Percentiles rank a stretch among this genome's conserved stretches.
Evolutionary conservation across 2,329 filamentous ascomycete genomes (phyloP).

Genomic region (Purpureocillium takamizusanense): DNA sequence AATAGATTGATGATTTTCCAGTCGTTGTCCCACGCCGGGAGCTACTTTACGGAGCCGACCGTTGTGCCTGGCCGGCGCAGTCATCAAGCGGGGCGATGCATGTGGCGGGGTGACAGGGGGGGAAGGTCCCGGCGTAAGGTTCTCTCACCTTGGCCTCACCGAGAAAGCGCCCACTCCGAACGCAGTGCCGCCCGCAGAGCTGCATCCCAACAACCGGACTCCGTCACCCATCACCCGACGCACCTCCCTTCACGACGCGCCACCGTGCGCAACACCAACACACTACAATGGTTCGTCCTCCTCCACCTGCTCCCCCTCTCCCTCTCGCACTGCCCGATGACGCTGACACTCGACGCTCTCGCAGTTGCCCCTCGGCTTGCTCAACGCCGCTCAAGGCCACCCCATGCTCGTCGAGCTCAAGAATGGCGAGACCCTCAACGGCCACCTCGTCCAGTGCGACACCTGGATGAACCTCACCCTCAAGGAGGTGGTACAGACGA

Average conservation of each 20-base stretch:
- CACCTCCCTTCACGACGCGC: too few relatives aligned
- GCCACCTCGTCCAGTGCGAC: constrained; percentile 91
- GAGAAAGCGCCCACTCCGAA: constrained; percentile 3
- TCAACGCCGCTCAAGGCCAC: constrained; percentile 93
- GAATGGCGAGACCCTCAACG: constrained; percentile 95
- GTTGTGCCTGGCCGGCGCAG: too few relatives aligned
- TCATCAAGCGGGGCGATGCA: constrained; percentile 17
- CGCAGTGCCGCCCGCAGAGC: background rate
- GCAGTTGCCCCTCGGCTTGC: constrained; percentile 67
- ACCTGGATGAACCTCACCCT: constrained; percentile 99
- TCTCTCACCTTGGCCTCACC: constrained; percentile 14
- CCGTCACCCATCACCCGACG: too few relatives aligned
- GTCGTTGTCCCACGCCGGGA: background rate
- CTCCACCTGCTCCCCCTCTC: too few relatives aligned
- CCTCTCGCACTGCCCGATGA: too few relatives aligned
- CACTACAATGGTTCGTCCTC: too few relatives aligned
- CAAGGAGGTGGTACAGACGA: constrained; percentile 95
- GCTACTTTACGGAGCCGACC: background rate
- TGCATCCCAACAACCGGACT: background rate
- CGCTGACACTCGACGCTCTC: background rate
- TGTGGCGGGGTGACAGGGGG: constrained; percentile 12
- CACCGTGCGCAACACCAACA: too few relatives aligned
- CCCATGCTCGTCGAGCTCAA: constrained; percentile 97
- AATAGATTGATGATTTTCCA: background rate
- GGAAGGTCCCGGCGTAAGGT: background rate